phyloP scores from a whole-genome alignment of 495 filamentous ascomycete species.

The Extremus antarcticus region DNA sequence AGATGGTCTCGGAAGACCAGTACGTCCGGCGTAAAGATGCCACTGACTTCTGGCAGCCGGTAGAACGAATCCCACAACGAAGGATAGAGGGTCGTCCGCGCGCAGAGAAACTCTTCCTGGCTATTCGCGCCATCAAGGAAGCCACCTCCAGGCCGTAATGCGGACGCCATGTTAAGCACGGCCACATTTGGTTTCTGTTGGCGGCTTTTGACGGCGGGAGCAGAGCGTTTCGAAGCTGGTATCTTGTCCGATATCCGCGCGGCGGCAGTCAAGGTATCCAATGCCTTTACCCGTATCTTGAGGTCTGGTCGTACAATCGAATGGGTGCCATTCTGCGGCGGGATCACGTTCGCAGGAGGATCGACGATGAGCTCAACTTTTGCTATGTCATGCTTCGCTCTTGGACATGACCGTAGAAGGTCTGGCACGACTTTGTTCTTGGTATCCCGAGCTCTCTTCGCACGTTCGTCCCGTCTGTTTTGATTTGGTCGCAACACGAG shows the following conservation, averaged over 20 bases:
- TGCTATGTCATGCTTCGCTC: conserved; percentile 40
- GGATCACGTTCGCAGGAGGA: conserved; percentile 13
- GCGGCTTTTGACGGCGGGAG: conserved; percentile 1
- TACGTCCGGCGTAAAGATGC: conserved; percentile 25
- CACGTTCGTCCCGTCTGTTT: conserved; percentile 30
- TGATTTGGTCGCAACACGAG: conserved; percentile 8
- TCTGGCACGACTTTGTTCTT: conserved; percentile 43
- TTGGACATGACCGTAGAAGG: conserved; percentile 36
- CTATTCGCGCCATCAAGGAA: conserved; percentile 27
- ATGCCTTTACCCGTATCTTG: conserved; percentile 32
- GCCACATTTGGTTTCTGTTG: conserved; percentile 19
- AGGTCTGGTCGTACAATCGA: conserved; percentile 2
- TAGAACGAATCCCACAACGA: conserved; percentile 30
- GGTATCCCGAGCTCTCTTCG: conserved; percentile 40
- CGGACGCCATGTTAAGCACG: conserved; percentile 31
- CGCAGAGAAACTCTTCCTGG: conserved; percentile 32
- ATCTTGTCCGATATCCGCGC: conserved; percentile 25
- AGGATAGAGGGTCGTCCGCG: conserved; percentile 28
- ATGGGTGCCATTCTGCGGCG: not conserved
- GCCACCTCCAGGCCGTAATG: conserved; percentile 21
- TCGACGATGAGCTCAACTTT: conserved; percentile 39
- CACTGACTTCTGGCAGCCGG: conserved; percentile 28
- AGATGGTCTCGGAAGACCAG: conserved; percentile 25
- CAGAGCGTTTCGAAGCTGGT: conserved; percentile 2
- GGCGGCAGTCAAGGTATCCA: conserved; percentile 40